Evolutionary conservation across 208 protist species (phyloP).

Genomic region (Spongospora subterranea): DNA sequence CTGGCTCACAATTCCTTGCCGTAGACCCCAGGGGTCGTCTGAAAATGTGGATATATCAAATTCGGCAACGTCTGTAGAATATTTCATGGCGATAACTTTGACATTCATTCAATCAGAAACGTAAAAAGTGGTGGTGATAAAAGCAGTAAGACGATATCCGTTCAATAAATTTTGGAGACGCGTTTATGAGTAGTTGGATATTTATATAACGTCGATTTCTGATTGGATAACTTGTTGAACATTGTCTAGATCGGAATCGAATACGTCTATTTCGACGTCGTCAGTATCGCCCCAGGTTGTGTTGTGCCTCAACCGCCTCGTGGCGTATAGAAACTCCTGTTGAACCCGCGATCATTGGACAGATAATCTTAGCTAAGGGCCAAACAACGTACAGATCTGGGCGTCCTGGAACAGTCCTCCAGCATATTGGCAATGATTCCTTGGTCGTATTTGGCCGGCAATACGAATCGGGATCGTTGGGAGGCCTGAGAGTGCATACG

Average conservation of each 20-base stretch:
- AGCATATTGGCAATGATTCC: neutral
- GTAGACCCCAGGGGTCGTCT: too few relatives aligned
- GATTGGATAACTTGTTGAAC: too few relatives aligned
- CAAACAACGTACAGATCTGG: neutral
- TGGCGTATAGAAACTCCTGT: slow-evolving; percentile 27
- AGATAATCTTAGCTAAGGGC: neutral
- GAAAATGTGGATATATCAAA: too few relatives aligned
- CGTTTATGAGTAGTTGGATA: too few relatives aligned
- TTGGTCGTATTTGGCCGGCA: slow-evolving; percentile 14
- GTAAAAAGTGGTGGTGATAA: too few relatives aligned
- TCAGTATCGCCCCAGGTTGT: slow-evolving; percentile 26
- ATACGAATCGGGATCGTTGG: neutral
- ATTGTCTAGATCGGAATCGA: slow-evolving; percentile 15
- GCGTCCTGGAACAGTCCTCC: neutral
- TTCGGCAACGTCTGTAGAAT: too few relatives aligned
- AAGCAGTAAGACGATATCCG: too few relatives aligned
- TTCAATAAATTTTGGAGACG: too few relatives aligned
- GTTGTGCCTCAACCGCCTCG: neutral
- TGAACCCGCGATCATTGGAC: neutral
- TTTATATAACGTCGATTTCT: too few relatives aligned
- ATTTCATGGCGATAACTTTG: too few relatives aligned
- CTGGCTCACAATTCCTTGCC: too few relatives aligned
- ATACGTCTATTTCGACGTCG: slow-evolving; percentile 32
- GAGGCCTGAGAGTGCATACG: neutral
- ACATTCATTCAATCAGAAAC: too few relatives aligned